Percentiles rank a stretch among this genome's conserved stretches.
These are phyloP conservation scores for Skeletonema menzelii DNA, from an alignment of 108 stramenopile genomes.

Conservation along the genomic window DNA sequence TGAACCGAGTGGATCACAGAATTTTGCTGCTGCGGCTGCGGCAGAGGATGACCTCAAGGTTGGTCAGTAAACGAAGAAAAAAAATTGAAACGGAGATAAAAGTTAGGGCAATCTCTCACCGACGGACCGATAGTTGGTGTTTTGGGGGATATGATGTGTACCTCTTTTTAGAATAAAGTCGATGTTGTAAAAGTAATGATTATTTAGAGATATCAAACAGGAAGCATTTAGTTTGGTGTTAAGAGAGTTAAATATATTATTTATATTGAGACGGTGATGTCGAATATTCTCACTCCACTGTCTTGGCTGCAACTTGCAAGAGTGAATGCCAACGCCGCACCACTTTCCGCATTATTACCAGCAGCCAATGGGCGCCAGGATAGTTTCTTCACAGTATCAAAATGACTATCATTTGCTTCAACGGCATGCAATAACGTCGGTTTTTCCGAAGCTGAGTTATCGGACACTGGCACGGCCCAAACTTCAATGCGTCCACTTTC, in stretches of 20 bases:
- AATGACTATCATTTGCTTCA: slow-evolving; percentile 28
- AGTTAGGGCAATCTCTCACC: neutral
- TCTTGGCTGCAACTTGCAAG: slow-evolving; percentile 6
- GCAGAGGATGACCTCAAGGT: slow-evolving; percentile 7
- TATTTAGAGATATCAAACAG: neutral
- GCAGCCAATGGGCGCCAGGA: slow-evolving; percentile 29
- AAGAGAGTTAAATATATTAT: neutral
- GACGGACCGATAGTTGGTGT: neutral
- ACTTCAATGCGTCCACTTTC: slow-evolving; percentile 80
- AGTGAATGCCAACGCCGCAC: neutral
- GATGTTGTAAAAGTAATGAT: neutral
- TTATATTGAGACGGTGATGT: neutral
- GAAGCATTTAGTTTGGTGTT: neutral
- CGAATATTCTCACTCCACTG: neutral
- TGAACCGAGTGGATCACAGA: slow-evolving; percentile 28
- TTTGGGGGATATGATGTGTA: neutral
- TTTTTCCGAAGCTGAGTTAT: neutral
- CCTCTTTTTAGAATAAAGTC: neutral
- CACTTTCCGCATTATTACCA: neutral
- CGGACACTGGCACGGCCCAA: slow-evolving; percentile 54
- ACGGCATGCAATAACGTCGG: slow-evolving; percentile 30
- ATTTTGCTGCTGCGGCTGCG: slow-evolving; percentile 14
- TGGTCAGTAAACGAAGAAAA: neutral
- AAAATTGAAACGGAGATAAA: neutral
- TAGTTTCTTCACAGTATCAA: slow-evolving; percentile 43